phyloP scores from a whole-genome alignment of 176 grass and related monocot genomes.

The Tillandsia leiboldiana region DNA sequence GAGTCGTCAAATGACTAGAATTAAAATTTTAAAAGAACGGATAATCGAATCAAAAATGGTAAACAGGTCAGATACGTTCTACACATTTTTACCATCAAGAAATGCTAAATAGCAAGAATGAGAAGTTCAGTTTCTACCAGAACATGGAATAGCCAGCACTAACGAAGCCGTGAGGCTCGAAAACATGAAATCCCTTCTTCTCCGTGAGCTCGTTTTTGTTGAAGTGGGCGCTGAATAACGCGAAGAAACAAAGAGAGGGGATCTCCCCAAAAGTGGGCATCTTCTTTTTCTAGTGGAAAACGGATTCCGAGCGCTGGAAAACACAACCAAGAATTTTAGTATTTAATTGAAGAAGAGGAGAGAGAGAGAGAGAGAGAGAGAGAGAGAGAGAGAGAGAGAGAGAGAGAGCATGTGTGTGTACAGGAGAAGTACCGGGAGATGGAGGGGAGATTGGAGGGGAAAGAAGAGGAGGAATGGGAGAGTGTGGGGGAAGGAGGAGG shows the following conservation, averaged over 20 bases:
- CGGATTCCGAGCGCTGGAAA: neutral
- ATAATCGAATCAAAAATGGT: neutral
- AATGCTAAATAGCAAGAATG: neutral
- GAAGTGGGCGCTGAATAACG: slow-evolving; percentile 21
- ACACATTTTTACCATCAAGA: neutral
- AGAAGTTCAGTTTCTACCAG: slow-evolving; percentile 25
- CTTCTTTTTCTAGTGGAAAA: neutral
- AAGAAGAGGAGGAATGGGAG: slow-evolving; percentile 12
- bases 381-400: neutral
- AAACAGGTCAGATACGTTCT: neutral
- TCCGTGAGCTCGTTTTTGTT: slow-evolving; percentile 26
- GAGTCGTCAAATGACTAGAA: too few species aligned
- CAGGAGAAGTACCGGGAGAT: neutral
- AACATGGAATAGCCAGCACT: slow-evolving; percentile 25
- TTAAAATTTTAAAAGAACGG: too few species aligned
- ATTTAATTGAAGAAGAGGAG: neutral
- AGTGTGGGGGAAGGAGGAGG: slow-evolving; percentile 7
- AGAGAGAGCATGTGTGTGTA: neutral
- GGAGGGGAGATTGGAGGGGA: slow-evolving; percentile 1
- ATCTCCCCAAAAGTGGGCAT: slow-evolving; percentile 13
- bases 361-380: neutral
- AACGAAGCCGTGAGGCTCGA: slow-evolving; percentile 46
- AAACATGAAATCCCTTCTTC: slow-evolving; percentile 66
- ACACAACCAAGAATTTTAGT: neutral
- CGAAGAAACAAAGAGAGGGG: slow-evolving; percentile 21